Conservation (phyloP, 2,329 filamentous ascomycete species). For the Leptographium flavum region DNA sequence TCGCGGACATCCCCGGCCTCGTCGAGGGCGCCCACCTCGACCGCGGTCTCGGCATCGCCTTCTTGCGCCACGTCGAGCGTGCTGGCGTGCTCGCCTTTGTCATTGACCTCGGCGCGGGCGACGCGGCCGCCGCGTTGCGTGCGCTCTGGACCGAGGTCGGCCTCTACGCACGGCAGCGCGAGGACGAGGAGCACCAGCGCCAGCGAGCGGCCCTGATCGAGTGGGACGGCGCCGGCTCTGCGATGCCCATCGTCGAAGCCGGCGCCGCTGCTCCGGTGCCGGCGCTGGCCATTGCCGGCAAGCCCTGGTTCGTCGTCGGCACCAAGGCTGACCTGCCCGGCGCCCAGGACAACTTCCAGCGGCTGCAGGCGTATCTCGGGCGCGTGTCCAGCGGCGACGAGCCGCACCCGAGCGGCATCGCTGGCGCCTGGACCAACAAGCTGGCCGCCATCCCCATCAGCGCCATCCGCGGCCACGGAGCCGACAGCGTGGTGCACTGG, state of each 20-base stretch:
- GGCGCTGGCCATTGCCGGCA: constrained; percentile 67
- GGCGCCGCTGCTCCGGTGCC: constrained; percentile 12
- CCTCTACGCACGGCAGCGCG: constrained; percentile 67
- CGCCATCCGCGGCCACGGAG: constrained; percentile 75
- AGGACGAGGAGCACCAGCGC: constrained; percentile 55
- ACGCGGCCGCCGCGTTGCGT: constrained; percentile 66
- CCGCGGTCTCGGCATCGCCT: constrained; percentile 78
- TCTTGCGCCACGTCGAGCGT: constrained; percentile 86
- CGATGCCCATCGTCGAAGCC: too few relatives aligned
- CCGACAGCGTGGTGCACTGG: constrained; percentile 60
- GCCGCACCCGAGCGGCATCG: constrained; percentile 58
- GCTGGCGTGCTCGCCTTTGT: constrained; percentile 90
- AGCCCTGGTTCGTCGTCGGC: constrained; percentile 93
- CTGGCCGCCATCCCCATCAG: constrained; percentile 71
- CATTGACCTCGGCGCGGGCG: constrained; percentile 65
- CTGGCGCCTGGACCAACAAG: constrained; percentile 42
- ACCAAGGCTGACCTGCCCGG: constrained; percentile 78
- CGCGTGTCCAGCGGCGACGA: constrained; percentile 46
- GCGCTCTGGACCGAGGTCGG: constrained; percentile 83
- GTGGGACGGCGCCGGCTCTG: constrained; percentile 29
- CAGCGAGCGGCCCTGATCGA: constrained; percentile 42
- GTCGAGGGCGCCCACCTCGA: constrained; percentile 89
- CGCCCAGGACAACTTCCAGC: constrained; percentile 63
- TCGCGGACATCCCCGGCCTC: constrained; percentile 90
- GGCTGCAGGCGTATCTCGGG: constrained; percentile 56